Conservation (phyloP, 805 yeast genomes). For the Kockiozyma suomiensis region DNA sequence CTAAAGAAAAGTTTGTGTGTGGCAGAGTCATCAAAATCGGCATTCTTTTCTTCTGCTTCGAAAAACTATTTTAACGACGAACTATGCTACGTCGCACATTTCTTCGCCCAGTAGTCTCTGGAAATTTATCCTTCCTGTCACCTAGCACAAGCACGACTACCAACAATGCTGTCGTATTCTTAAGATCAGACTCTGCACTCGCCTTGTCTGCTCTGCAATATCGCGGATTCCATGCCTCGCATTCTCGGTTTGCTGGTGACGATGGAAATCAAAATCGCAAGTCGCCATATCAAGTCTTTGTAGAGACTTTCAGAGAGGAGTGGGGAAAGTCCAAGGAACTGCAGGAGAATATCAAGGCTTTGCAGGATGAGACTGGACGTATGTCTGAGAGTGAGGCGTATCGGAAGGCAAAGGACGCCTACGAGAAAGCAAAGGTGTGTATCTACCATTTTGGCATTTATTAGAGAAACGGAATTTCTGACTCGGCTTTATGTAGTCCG, state of each 20-base stretch:
- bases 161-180: neutral
- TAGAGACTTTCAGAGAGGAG: conserved; percentile 87
- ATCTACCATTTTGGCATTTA: neutral
- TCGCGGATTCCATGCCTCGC: conserved; percentile 20
- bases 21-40: too few species aligned
- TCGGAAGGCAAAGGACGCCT: conserved; percentile 90
- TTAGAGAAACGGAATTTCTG: neutral
- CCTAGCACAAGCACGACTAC: neutral
- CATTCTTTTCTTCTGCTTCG: neutral
- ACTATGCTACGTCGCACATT: neutral
- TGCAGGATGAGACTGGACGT: conserved; percentile 94
- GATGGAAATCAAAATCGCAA: conserved; percentile 41
- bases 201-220: neutral
- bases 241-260: conserved; percentile 15
- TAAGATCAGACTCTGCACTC: neutral
- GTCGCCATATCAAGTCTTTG: conserved; percentile 88
- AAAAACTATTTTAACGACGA: neutral
- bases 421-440: conserved; percentile 69
- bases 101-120: neutral
- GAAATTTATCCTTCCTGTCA: neutral
- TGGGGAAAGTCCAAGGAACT: conserved; percentile 89
- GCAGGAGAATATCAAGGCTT: conserved; percentile 88
- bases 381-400: conserved; percentile 93
- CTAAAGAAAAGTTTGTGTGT: too few species aligned
- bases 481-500: neutral